These are phyloP conservation scores for Aspergillus nanangensis DNA, from an alignment of 495 filamentous ascomycete species.

Conservation along the genomic window DNA sequence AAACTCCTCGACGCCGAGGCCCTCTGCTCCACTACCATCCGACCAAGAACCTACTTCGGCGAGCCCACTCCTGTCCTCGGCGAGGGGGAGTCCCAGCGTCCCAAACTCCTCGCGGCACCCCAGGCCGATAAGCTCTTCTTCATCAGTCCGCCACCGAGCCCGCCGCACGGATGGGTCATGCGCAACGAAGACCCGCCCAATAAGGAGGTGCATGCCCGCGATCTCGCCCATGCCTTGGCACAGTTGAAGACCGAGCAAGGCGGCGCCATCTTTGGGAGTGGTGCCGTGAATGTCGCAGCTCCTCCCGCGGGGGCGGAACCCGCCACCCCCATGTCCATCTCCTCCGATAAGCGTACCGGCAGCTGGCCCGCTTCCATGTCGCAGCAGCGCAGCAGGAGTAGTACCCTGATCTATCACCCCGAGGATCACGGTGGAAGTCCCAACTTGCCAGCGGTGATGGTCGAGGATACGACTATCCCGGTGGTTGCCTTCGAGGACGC, in stretches of 20 bases:
- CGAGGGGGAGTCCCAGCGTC: slow-evolving; percentile 49
- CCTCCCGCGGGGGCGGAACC: slow-evolving; percentile 18
- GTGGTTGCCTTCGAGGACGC: slow-evolving; percentile 43
- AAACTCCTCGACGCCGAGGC: slow-evolving; percentile 64
- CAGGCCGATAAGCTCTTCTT: slow-evolving; percentile 92
- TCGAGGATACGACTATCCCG: slow-evolving; percentile 88
- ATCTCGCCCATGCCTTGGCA: slow-evolving; percentile 76
- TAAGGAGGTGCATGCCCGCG: slow-evolving; percentile 86
- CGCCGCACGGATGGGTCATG: slow-evolving; percentile 91
- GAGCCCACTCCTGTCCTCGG: slow-evolving; percentile 61
- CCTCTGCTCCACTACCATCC: slow-evolving; percentile 51
- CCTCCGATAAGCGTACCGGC: slow-evolving; percentile 33
- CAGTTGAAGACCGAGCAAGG: slow-evolving; percentile 50
- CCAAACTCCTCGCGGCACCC: slow-evolving; percentile 70
- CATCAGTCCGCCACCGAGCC: slow-evolving; percentile 87
- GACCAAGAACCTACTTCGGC: slow-evolving; percentile 85
- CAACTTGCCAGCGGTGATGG: slow-evolving; percentile 79
- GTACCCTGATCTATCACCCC: slow-evolving; percentile 72
- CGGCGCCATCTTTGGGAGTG: slow-evolving; percentile 10
- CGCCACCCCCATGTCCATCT: slow-evolving; percentile 31
- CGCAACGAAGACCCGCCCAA: slow-evolving; percentile 88
- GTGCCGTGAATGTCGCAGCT: background rate
- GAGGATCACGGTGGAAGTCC: slow-evolving; percentile 70
- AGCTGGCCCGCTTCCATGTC: slow-evolving; percentile 32
- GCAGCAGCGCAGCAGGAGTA: slow-evolving; percentile 52